phyloP scores from a whole-genome alignment of 2,329 filamentous ascomycete species.

The Aspergillus thermomutatus region DNA sequence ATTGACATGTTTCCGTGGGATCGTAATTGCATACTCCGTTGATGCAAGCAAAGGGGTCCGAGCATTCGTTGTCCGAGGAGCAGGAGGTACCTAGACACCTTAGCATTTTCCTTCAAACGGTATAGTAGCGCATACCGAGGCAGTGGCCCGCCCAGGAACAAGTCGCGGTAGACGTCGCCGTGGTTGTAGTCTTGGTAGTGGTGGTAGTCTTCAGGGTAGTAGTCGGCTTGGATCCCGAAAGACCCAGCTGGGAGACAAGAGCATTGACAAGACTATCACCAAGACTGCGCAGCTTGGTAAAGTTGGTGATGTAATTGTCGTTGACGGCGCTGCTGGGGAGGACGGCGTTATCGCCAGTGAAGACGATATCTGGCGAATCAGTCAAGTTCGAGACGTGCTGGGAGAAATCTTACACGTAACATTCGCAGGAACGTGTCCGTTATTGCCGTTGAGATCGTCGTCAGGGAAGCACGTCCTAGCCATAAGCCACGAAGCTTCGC shows the following conservation, averaged over 20 bases:
- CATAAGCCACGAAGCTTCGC: constrained; percentile 33
- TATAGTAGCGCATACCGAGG: too few relatives aligned
- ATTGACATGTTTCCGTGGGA: not conserved
- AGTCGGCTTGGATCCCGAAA: not conserved
- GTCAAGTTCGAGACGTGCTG: not conserved
- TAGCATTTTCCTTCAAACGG: too few relatives aligned
- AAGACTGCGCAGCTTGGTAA: constrained; percentile 24
- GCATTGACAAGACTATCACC: constrained; percentile 23
- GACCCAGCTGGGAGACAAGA: constrained; percentile 19
- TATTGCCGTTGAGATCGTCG: constrained; percentile 24
- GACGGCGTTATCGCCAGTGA: constrained; percentile 25
- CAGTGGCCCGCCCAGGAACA: too few relatives aligned
- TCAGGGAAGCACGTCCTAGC: constrained; percentile 31
- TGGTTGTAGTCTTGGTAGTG: constrained; percentile 38
- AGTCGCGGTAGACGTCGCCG: too few relatives aligned
- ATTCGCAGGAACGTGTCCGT: constrained; percentile 22
- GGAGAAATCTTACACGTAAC: constrained; percentile 25
- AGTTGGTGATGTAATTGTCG: constrained; percentile 26
- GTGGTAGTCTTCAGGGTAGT: not conserved
- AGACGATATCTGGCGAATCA: constrained; percentile 25
- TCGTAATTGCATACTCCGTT: too few relatives aligned
- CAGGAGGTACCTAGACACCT: too few relatives aligned
- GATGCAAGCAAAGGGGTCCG: too few relatives aligned
- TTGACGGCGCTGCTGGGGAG: constrained; percentile 23
- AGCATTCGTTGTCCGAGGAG: too few relatives aligned